Percentiles rank a stretch among this genome's conserved stretches.
Evolutionary conservation across 306 rosid species (phyloP).

Genomic region (Cyclanthera cordifolia): DNA sequence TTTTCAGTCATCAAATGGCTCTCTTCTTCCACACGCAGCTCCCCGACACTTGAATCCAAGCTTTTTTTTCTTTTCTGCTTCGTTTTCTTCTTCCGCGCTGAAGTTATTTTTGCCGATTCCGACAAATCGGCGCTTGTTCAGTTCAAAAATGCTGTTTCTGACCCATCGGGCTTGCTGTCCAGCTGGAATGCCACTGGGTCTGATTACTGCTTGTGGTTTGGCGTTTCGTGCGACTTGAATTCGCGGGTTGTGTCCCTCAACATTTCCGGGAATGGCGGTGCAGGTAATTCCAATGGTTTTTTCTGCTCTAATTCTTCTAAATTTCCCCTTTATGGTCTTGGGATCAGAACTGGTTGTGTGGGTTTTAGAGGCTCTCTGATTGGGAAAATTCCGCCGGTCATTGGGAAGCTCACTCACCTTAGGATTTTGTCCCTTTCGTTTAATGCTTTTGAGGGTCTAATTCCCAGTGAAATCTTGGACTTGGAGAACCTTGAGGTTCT

Average conservation of each 20-base stretch:
- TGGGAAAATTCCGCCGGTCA: constrained; percentile 41
- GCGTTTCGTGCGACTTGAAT: constrained; percentile 50
- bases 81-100: constrained; percentile 2
- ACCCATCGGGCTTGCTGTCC: constrained; percentile 50
- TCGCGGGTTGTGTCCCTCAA: constrained; percentile 57
- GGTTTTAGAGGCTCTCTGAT: constrained; percentile 33
- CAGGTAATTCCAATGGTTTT: constrained; percentile 19
- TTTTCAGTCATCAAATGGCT: constrained; percentile 35
- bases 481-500: constrained; percentile 65
- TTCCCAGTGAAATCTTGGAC: constrained; percentile 53
- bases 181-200: constrained; percentile 30
- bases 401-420: constrained; percentile 54
- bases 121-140: constrained; percentile 62
- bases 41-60: constrained; percentile 12
- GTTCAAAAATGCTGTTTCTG: constrained; percentile 46
- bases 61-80: constrained; percentile 17
- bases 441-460: constrained; percentile 46
- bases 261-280: constrained; percentile 50
- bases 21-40: constrained; percentile 14
- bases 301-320: constrained; percentile 32
- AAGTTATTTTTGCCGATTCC: constrained; percentile 29
- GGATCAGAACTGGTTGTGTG: constrained; percentile 43
- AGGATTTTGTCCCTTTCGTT: constrained; percentile 60
- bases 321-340: constrained; percentile 70
- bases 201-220: constrained; percentile 48